Percentiles rank a stretch among this genome's conserved stretches.
These are phyloP conservation scores for Hemileia vastatrix DNA, from an alignment of 1,284 basidiomycete species.

Conservation along the genomic window DNA sequence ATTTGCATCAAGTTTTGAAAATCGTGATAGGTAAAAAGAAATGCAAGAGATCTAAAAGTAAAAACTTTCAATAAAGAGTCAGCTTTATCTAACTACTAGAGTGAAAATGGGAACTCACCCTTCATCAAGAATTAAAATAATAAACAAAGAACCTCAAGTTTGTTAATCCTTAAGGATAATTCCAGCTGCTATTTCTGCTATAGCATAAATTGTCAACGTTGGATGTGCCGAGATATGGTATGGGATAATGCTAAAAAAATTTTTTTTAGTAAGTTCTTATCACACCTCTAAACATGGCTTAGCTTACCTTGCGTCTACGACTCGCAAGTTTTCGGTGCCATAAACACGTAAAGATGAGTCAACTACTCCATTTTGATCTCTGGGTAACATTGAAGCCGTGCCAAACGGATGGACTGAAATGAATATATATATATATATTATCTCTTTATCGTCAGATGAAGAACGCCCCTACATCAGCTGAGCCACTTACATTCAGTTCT, in stretches of 20 bases:
- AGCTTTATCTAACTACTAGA: too few species aligned
- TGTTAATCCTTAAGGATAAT: neutral
- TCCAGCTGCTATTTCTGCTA: neutral
- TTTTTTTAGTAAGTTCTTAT: too few species aligned
- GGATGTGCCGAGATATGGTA: neutral
- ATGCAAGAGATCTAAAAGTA: too few species aligned
- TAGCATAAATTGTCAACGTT: neutral
- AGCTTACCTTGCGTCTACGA: constrained; percentile 41
- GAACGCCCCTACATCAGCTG: too few species aligned
- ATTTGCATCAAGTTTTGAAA: too few species aligned
- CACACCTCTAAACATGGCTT: too few species aligned
- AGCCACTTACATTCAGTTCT: constrained; percentile 15
- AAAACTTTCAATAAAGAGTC: too few species aligned
- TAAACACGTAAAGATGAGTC: constrained; percentile 57
- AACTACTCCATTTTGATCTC: constrained; percentile 47
- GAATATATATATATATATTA: neutral
- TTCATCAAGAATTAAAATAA: too few species aligned
- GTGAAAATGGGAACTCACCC: too few species aligned
- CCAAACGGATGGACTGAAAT: constrained; percentile 40
- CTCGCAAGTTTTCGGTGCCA: constrained; percentile 57
- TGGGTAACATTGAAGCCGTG: constrained; percentile 47
- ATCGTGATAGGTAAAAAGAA: too few species aligned
- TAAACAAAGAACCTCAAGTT: too few species aligned
- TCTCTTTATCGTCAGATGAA: neutral
- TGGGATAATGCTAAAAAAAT: neutral